phyloP scores from a whole-genome alignment of 2,329 filamentous ascomycete genomes.

The Trichophyton mentagrophytes region DNA sequence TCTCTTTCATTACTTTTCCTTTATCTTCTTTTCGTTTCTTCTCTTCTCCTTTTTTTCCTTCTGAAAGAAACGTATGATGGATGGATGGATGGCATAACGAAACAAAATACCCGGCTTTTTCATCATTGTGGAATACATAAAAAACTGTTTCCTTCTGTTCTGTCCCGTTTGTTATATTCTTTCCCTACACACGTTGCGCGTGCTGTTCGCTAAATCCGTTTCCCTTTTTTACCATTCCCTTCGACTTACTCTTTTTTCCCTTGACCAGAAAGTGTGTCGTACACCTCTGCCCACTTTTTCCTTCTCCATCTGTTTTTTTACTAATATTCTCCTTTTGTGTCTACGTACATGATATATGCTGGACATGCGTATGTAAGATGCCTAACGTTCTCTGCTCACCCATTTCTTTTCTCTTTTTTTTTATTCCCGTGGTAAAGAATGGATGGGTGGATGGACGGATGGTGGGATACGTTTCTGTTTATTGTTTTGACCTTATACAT shows the following conservation, averaged over 20 bases:
- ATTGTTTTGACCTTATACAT: background rate
- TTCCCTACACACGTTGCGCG: background rate
- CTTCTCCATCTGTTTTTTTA: background rate
- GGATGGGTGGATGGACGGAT: background rate
- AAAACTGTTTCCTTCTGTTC: background rate
- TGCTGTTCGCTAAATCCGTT: background rate
- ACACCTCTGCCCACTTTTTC: background rate
- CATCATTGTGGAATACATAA: slow-evolving; percentile 4
- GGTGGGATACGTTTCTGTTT: background rate
- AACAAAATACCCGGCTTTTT: slow-evolving; percentile 1
- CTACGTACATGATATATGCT: slow-evolving; percentile 1
- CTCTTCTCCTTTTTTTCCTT: background rate
- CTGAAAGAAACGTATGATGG: slow-evolving; percentile 1
- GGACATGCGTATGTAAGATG: slow-evolving; percentile 1
- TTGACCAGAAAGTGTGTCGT: background rate
- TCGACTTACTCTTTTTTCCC: background rate
- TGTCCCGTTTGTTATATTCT: background rate
- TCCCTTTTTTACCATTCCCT: background rate
- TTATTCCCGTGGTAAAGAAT: background rate
- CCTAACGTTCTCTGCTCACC: background rate
- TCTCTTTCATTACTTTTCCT: background rate
- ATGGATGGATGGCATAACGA: slow-evolving; percentile 3
- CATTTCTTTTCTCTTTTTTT: background rate
- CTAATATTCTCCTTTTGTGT: background rate
- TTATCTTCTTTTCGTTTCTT: background rate